phyloP scores from a whole-genome alignment of 176 grass and related monocot species.

The Carex cristatella region DNA sequence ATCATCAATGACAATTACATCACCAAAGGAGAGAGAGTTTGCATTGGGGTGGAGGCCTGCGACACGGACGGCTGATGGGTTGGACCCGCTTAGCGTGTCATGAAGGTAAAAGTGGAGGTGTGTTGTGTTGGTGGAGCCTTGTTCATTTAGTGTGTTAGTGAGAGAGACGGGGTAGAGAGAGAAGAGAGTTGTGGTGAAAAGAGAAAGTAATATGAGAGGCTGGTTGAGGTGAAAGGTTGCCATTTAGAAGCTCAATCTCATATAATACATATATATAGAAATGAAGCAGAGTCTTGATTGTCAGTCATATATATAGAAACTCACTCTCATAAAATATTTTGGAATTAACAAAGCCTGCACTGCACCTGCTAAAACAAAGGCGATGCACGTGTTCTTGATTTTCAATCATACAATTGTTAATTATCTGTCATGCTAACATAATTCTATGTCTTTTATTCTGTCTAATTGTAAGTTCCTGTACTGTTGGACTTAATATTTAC shows the following conservation, averaged over 20 bases:
- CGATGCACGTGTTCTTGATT: neutral
- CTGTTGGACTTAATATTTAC: neutral
- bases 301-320: neutral
- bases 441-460: neutral
- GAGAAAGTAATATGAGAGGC: neutral
- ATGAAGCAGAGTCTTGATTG: neutral
- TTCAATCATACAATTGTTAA: neutral
- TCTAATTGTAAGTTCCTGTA: neutral
- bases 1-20: slow-evolving; percentile 12
- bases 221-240: neutral
- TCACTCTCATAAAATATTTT: neutral
- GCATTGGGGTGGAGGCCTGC: slow-evolving; percentile 6
- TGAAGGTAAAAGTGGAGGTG: slow-evolving; percentile 29
- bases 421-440: neutral
- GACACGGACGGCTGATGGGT: slow-evolving; percentile 16
- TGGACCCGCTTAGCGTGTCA: slow-evolving; percentile 19
- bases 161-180: neutral
- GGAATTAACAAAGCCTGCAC: neutral
- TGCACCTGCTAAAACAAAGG: slow-evolving; percentile 1
- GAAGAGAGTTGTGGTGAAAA: slow-evolving; percentile 10
- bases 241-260: neutral
- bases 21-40: slow-evolving; percentile 27
- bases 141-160: neutral
- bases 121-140: neutral
- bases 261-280: neutral